A percentile compares a stretch with the other conserved stretches of the same genome.
Conservation (phyloP, 225 moss, liverwort and hornwort genomes). For the Polytrichum formosum region DNA sequence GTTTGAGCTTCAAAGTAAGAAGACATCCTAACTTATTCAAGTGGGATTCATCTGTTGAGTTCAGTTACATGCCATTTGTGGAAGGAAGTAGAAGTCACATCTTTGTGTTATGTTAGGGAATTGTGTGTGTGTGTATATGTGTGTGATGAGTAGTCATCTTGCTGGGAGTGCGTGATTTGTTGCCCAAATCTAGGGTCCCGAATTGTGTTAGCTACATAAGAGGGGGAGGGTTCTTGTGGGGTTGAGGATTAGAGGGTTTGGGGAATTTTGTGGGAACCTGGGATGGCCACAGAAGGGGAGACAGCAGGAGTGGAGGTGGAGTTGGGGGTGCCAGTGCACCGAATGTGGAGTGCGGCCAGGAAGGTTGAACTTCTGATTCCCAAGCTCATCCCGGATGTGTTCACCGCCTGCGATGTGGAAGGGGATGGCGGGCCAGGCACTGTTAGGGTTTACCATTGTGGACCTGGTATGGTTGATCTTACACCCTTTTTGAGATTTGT, state of each 20-base stretch:
- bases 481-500: too few relatives aligned
- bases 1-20: too few relatives aligned
- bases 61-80: too few relatives aligned
- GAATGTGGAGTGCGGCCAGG: conserved; percentile 35
- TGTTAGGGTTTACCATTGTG: conserved; percentile 40
- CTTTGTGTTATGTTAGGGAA: too few relatives aligned
- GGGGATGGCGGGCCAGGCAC: conserved; percentile 48
- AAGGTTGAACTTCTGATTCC: conserved; percentile 32
- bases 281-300: conserved; percentile 28
- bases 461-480: conserved; percentile 30
- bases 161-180: too few relatives aligned
- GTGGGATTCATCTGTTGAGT: too few relatives aligned
- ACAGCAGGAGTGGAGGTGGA: conserved; percentile 30
- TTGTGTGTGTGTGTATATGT: too few relatives aligned
- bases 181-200: too few relatives aligned
- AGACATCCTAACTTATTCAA: too few relatives aligned
- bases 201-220: too few relatives aligned
- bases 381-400: conserved; percentile 37
- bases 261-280: background rate
- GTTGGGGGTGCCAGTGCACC: conserved; percentile 27
- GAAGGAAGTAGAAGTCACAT: too few relatives aligned
- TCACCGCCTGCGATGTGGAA: conserved; percentile 27
- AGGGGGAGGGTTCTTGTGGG: background rate
- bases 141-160: too few relatives aligned
- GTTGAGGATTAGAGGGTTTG: background rate